Conservation (phyloP, 139 green algal genomes). For the Axilococcus clingmanii region DNA sequence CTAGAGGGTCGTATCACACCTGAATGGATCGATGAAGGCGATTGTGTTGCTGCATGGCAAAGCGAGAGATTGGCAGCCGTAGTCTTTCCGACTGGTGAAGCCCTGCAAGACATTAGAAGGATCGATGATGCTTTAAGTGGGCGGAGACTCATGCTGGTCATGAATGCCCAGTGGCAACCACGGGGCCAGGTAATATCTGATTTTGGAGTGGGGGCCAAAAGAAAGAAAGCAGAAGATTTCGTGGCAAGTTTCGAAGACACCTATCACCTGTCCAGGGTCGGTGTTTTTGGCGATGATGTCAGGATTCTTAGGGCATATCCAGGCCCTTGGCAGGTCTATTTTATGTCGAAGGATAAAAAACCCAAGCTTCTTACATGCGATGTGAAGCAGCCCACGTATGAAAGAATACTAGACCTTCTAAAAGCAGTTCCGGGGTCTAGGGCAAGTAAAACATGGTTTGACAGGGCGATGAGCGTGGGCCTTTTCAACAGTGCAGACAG, state of each 20-base stretch:
- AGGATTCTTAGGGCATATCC: constrained; percentile 49
- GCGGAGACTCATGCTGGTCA: constrained; percentile 44
- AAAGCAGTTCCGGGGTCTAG: constrained; percentile 12
- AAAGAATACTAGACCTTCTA: constrained; percentile 30
- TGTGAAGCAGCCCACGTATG: constrained; percentile 23
- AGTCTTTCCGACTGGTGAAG: constrained; percentile 41
- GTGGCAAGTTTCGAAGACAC: constrained; percentile 42
- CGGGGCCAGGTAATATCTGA: constrained; percentile 46
- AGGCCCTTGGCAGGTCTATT: constrained; percentile 51
- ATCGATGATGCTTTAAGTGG: constrained; percentile 30
- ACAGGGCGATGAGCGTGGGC: too few relatives aligned
- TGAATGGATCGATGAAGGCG: constrained; percentile 36
- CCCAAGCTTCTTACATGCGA: constrained; percentile 21
- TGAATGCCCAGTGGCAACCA: constrained; percentile 75
- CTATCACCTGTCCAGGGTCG: constrained; percentile 51
- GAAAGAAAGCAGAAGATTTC: constrained; percentile 38
- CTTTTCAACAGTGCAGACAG: constrained; percentile 4
- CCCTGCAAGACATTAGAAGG: constrained; percentile 14
- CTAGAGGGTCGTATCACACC: constrained; percentile 29
- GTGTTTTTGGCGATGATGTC: constrained; percentile 50
- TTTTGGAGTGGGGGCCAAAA: constrained; percentile 51
- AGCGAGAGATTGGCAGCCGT: constrained; percentile 33
- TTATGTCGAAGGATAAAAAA: constrained; percentile 11
- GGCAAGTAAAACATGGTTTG: constrained; percentile 19
- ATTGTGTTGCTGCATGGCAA: constrained; percentile 47